phyloP scores from a whole-genome alignment of 1,139 yeast genomes.

The Saccharomyces uvarum region DNA sequence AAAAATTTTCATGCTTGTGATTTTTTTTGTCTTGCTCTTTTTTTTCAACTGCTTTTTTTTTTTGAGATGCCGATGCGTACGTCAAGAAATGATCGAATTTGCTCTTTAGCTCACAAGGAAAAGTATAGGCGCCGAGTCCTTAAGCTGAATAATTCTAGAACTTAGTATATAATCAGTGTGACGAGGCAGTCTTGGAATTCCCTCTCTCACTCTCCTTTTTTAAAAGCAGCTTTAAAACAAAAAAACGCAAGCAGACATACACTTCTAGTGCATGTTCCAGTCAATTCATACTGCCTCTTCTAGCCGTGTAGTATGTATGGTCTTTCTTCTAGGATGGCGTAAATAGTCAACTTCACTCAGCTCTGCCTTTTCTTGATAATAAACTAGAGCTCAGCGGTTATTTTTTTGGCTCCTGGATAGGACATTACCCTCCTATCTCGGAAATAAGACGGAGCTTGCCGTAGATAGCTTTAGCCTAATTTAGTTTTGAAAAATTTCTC shows the following conservation, averaged over 20 bases:
- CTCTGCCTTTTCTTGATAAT: background rate
- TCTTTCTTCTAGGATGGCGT: no score
- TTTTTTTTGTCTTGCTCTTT: background rate
- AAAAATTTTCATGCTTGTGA: background rate
- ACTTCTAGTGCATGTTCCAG: no score
- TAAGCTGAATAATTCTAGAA: background rate
- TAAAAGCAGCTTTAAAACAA: no score
- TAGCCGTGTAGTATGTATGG: no score
- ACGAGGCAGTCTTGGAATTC: no score
- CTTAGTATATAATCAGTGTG: background rate
- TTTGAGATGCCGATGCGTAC: background rate
- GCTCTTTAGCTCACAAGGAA: background rate
- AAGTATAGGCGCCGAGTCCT: background rate
- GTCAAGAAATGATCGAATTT: background rate
- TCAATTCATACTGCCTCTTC: no score
- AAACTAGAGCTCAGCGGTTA: background rate
- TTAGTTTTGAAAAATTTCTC: background rate
- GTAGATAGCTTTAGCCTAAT: background rate
- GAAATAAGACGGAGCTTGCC: background rate
- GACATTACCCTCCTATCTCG: background rate
- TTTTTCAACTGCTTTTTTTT: background rate
- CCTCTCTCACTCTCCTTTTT: no score
- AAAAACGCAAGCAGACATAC: no score
- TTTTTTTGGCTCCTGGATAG: background rate
- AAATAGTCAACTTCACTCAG: background rate